Evolutionary conservation across 2,329 filamentous ascomycete species (phyloP), one percentile per base, ranked within the genome.

Genomic region (Xylariaceae sp.): DNA sequence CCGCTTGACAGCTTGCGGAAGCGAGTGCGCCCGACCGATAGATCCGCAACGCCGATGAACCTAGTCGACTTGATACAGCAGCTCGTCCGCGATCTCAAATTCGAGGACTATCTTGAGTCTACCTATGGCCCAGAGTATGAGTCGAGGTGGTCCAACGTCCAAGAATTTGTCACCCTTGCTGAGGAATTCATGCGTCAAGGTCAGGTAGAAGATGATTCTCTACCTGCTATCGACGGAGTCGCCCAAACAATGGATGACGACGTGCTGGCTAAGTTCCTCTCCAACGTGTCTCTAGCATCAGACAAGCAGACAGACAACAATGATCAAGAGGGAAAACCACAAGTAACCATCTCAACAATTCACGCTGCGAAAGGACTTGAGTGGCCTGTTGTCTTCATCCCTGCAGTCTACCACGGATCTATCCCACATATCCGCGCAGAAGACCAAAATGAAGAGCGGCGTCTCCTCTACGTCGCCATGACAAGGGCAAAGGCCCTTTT

Each of bases 291-390:
- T 1, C 70, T 98, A n/a, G 86, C 88, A 3, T 85, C 88, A 0
- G 88, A 94, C 52, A 78, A 84, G 0, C 83, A 88, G 55, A 80
- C 79, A 16, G 77, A 82, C 20, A 75, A 80, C 8, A 74, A 78
- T 3, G 73, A 76, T 2, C 72, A 74, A 19, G 75, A 79, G 42
- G 72, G 72, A 22, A 77, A 74, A 22, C 72, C 79, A 2, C 75
- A 87, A 55, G 80, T 97, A 17, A 96, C 91, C 0, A 88, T 98
- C 20, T 96, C 90, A 5, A 98, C 92, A 0, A 96, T 98, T 10
- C 92, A 98, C 63, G 90, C 91, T 0, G 89, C 92, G 3, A 98
- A 98, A 66, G 92, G 92, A 3, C 74, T 98, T 1, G 92, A 98
- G 64, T 98, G 93, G 93, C 92, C 92, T 0, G 77, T 95, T 2